phyloP scores from a whole-genome alignment of 2,329 filamentous ascomycete genomes.

The Fusarium veterinarium region DNA sequence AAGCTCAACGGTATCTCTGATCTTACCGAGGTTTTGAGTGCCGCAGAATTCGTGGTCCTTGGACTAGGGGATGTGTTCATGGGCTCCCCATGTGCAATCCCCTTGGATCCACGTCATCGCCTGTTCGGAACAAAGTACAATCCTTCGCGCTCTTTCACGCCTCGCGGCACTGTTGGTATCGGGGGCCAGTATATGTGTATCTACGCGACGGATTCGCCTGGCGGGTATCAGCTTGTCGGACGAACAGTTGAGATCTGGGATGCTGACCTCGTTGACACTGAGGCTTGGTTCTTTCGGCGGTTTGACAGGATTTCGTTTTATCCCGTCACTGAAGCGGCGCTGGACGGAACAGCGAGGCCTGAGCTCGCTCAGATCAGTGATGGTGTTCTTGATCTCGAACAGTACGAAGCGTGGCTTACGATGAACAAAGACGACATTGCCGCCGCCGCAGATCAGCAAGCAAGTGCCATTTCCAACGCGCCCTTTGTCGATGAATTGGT shows the following conservation, averaged over 20 bases:
- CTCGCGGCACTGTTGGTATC: conserved; percentile 50
- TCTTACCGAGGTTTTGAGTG: conserved; percentile 44
- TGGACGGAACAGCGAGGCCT: conserved; percentile 38
- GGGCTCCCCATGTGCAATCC: conserved; percentile 52
- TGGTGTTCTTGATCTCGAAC: conserved; percentile 45
- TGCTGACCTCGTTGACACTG: conserved; percentile 5
- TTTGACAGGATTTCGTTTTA: conserved; percentile 53
- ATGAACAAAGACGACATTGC: conserved; percentile 45
- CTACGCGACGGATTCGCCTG: conserved; percentile 53
- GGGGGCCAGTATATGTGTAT: conserved; percentile 55
- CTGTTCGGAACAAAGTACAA: conserved; percentile 54
- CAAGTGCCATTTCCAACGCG: conserved; percentile 41
- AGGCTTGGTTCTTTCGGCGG: conserved; percentile 46
- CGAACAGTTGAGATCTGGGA: conserved; percentile 52
- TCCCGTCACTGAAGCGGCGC: conserved; percentile 42
- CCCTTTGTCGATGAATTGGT: conserved; percentile 47
- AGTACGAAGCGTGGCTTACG: conserved; percentile 50
- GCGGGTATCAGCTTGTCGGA: conserved; percentile 53
- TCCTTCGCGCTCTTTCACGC: conserved; percentile 52
- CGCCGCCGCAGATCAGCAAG: conserved; percentile 33
- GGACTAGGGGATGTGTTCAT: conserved; percentile 56
- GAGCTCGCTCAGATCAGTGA: conserved; percentile 45
- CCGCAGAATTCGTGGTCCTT: conserved; percentile 52
- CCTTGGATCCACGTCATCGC: conserved; percentile 50
- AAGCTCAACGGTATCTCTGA: conserved; percentile 49